Percentiles rank a stretch among this genome's conserved stretches.
These are phyloP conservation scores for Sporisorium exsertum DNA, from an alignment of 1,284 basidiomycete species.

Conservation along the genomic window DNA sequence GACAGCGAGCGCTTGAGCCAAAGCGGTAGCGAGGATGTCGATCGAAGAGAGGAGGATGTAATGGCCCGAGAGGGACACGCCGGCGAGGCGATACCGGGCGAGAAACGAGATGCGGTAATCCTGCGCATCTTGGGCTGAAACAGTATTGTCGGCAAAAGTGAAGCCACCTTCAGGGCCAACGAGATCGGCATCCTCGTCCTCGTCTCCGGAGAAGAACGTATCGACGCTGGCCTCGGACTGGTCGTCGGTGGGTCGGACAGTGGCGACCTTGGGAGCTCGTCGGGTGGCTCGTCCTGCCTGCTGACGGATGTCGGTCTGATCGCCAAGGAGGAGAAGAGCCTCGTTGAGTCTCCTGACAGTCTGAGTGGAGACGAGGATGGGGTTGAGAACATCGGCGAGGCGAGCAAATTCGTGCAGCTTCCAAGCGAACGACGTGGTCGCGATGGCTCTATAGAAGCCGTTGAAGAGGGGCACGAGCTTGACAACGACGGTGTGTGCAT, in stretches of 20 bases:
- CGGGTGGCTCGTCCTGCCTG: conserved; percentile 54
- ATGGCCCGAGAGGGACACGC: conserved; percentile 84
- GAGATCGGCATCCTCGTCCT: conserved; percentile 49
- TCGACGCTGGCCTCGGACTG: conserved; percentile 61
- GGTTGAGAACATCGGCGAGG: conserved; percentile 74
- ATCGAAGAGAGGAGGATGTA: conserved; percentile 86
- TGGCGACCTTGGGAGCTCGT: conserved; percentile 52
- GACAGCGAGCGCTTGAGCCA: conserved; percentile 80
- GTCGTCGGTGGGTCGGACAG: conserved; percentile 50
- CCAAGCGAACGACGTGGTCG: conserved; percentile 82
- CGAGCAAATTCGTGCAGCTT: conserved; percentile 76
- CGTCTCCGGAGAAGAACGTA: conserved; percentile 71
- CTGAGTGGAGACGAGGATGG: conserved; percentile 75
- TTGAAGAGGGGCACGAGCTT: conserved; percentile 81
- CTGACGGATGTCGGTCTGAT: conserved; percentile 71
- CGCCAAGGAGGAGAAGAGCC: conserved; percentile 71
- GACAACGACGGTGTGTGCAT: conserved; percentile 79
- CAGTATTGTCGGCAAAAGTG: conserved; percentile 29
- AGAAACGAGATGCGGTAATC: conserved; percentile 74
- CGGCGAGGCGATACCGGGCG: conserved; percentile 79
- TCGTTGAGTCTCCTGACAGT: conserved; percentile 72
- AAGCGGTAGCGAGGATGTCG: conserved; percentile 83
- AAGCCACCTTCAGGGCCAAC: conserved; percentile 55
- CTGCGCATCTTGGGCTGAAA: conserved; percentile 27
- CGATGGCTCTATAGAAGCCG: conserved; percentile 86